Conservation (phyloP, 176 grass and related monocot species). For the Avena sativa region DNA sequence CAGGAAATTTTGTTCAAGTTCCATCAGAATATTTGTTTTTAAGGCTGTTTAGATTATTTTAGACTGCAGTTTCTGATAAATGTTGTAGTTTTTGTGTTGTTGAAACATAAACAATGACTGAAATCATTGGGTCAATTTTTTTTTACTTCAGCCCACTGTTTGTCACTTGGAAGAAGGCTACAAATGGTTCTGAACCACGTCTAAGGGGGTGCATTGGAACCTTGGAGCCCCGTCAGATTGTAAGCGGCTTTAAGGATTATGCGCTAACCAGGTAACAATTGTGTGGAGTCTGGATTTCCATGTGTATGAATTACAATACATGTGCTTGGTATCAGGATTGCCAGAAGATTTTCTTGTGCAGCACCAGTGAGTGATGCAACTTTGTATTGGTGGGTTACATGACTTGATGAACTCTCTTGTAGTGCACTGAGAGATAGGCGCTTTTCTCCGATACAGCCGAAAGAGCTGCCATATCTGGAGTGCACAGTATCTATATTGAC, state of each 20-base stretch:
- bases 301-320: background rate
- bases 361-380: background rate
- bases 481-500: conserved; percentile 93
- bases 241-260: conserved; percentile 90
- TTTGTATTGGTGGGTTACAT: background rate
- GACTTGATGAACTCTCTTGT: conserved; percentile 27
- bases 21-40: background rate
- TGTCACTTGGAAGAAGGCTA: conserved; percentile 98
- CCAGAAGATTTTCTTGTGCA: background rate
- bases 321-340: background rate
- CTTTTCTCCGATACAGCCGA: conserved; percentile 86
- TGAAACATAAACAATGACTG: background rate
- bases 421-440: conserved; percentile 92
- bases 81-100: background rate
- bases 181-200: conserved; percentile 87
- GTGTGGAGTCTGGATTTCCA: conserved; percentile 21
- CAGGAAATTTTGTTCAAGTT: background rate
- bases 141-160: conserved; percentile 88
- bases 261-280: conserved; percentile 81
- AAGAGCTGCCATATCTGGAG: conserved; percentile 90
- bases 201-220: conserved; percentile 98
- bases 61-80: background rate
- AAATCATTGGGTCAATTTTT: conserved; percentile 24
- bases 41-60: background rate
- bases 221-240: conserved; percentile 81